Conservation (phyloP, 2,329 filamentous ascomycete species). For the Scytalidium sp. region DNA sequence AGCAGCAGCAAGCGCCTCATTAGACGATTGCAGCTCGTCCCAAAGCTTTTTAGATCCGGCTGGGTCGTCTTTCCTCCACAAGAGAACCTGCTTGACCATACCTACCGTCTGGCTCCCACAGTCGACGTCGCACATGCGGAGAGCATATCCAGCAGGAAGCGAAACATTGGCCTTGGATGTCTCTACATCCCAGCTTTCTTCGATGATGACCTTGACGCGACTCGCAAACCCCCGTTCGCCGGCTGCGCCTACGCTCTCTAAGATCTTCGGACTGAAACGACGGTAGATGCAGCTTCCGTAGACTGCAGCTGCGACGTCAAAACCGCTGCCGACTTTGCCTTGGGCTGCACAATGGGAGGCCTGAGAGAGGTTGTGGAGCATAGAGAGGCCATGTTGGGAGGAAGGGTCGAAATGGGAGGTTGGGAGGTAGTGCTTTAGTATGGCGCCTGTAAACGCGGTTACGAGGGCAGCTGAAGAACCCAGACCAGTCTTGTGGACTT, state of each 20-base stretch:
- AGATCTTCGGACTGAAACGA: conserved; percentile 80
- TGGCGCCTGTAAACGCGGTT: conserved; percentile 75
- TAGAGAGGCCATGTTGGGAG: conserved; percentile 50
- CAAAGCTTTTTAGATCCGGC: conserved; percentile 69
- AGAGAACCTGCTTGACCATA: conserved; percentile 91
- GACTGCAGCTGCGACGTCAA: conserved; percentile 90
- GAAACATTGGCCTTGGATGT: conserved; percentile 66
- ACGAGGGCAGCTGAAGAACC: conserved; percentile 94
- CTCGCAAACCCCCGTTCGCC: conserved; percentile 64
- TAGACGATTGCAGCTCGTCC: conserved; percentile 69
- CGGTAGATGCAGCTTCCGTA: conserved; percentile 89
- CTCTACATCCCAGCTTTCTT: conserved; percentile 75
- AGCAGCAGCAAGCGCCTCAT: conserved; percentile 66
- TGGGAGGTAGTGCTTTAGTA: conserved; percentile 74
- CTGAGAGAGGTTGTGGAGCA: conserved; percentile 90
- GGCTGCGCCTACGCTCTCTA: conserved; percentile 64
- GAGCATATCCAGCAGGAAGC: conserved; percentile 69
- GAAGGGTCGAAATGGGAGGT: conserved; percentile 52
- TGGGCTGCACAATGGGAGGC: conserved; percentile 93
- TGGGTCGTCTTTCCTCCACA: conserved; percentile 68
- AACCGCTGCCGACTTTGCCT: conserved; percentile 93
- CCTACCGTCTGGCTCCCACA: conserved; percentile 90
- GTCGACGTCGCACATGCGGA: conserved; percentile 95
- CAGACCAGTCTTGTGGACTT: conserved; percentile 92
- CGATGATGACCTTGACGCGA: conserved; percentile 62